Base-by-base conservation (phyloP, 768 basidiomycete species). In the Amanita thiersii region DNA sequence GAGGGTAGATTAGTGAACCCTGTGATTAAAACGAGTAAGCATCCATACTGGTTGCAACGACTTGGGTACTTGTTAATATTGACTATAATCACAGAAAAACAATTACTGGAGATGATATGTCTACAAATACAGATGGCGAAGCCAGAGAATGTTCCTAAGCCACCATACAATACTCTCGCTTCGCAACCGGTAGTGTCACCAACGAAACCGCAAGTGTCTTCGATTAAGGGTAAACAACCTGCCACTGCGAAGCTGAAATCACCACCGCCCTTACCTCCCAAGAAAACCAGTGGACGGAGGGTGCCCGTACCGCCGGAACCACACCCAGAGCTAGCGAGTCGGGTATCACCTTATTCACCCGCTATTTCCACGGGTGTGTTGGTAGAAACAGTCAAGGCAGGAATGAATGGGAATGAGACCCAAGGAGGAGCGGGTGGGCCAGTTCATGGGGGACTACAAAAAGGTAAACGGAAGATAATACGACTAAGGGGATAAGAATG, bases 301-400 rank as follows among this genome's bases (percentile, higher is more conserved):
- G 62, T 84, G 9, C 86, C 90, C 8, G 64, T 72, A 1, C 86
- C 91, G 6, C 90, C 91, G 42, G 72, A 77, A 46, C 87, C 87
- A 12, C 69, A 75, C 33, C 89, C 86, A 1, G 68, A 79, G 12
- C 64, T 93, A 17, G 72, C 81, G 11, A 79, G 68, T 49, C 75
- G 92, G 25, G 69, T 90, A 14, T 88, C 87, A 5, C 69, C 80
- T 2, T 88, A 89, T 52, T 87, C 86, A 1, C 90, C 89, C 5
- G 75, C 81, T 6, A 63, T 89, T 6, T 75, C 82, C 25, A 71
- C 79, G 0, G 88, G 88, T 4, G 75, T 90, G 32, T 71, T 92
- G 24, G 68, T 94, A 25, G 84, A 90, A 28, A 77, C 87, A 0
- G 73, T 92, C 28, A 91, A 90, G 59, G 85, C 88, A 0, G 89